Conservation (phyloP, 2,329 filamentous ascomycete species). For the Alternaria sp. region DNA sequence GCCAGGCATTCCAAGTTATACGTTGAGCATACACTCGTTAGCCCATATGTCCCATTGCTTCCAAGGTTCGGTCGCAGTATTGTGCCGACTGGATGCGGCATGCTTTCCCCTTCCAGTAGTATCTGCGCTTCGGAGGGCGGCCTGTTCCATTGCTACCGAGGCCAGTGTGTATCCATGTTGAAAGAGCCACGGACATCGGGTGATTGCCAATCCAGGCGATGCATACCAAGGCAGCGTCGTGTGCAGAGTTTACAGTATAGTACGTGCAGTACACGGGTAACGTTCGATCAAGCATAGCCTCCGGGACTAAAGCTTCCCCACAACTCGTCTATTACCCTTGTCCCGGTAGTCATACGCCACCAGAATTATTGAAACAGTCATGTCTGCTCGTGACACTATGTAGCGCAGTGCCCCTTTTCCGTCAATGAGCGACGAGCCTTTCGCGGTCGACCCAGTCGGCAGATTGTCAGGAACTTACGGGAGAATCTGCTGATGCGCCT, state of each 20-base stretch:
- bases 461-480: neutral
- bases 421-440: slow-evolving; percentile 14
- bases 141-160: neutral
- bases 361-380: slow-evolving; percentile 5
- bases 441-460: neutral
- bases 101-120: neutral
- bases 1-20: neutral
- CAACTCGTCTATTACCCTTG: slow-evolving; percentile 20
- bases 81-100: neutral
- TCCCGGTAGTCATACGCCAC: slow-evolving; percentile 11
- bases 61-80: neutral
- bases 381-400: slow-evolving; percentile 18
- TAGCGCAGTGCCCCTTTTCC: neutral
- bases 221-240: neutral
- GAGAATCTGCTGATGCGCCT: neutral
- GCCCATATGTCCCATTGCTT: neutral
- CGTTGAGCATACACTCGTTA: neutral
- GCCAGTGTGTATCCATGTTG: neutral
- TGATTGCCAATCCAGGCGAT: neutral
- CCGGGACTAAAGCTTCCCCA: slow-evolving; percentile 20
- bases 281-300: slow-evolving; percentile 16
- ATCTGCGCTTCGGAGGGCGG: neutral
- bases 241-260: slow-evolving; percentile 4
- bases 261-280: slow-evolving; percentile 11
- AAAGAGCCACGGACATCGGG: neutral